Evolutionary conservation across 2,329 filamentous ascomycete species (phyloP).

Genomic region (Diplodia sapinea): DNA sequence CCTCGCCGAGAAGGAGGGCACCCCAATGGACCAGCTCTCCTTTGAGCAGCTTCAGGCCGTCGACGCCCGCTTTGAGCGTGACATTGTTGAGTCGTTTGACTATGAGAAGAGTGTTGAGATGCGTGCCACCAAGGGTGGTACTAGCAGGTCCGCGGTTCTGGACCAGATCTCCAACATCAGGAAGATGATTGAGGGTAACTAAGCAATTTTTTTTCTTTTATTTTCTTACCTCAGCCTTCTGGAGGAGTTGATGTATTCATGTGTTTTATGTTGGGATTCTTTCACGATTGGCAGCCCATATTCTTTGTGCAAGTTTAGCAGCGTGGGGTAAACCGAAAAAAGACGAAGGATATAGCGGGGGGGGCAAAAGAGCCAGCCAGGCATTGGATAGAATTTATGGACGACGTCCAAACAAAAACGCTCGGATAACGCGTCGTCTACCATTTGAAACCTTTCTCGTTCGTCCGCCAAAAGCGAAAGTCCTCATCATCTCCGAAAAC

Average conservation of each 20-base stretch:
- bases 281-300: not conserved
- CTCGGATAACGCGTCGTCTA: too few relatives aligned
- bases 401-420: too few relatives aligned
- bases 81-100: constrained; percentile 74
- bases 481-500: too few relatives aligned
- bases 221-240: not conserved
- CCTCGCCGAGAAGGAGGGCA: constrained; percentile 69
- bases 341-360: not conserved
- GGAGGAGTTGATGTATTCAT: not conserved
- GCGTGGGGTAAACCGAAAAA: not conserved
- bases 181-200: constrained; percentile 39
- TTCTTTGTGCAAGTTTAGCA: not conserved
- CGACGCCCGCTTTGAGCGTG: constrained; percentile 71
- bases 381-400: constrained; percentile 2
- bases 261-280: constrained; percentile 10
- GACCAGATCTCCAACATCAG: constrained; percentile 66
- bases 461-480: not conserved
- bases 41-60: constrained; percentile 71
- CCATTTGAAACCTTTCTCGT: not conserved
- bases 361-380: not conserved
- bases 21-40: constrained; percentile 72
- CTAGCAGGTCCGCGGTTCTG: constrained; percentile 70
- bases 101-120: constrained; percentile 85
- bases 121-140: constrained; percentile 77
- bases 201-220: not conserved